phyloP scores from a whole-genome alignment of 768 basidiomycete species.

The Suillus ampliporus region DNA sequence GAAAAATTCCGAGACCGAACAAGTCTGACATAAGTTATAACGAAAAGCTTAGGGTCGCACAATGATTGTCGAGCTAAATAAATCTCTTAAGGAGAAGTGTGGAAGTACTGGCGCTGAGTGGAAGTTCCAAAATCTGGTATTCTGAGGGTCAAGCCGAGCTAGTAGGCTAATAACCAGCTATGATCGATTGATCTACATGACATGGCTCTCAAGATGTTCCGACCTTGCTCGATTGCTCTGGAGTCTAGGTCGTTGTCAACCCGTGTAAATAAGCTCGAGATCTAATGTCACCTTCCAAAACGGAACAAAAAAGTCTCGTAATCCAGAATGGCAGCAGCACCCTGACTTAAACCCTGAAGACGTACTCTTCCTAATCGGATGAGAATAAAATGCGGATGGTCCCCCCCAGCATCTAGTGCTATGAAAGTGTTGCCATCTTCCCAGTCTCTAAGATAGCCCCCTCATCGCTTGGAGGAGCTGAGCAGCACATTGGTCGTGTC shows the following conservation, averaged over 20 bases:
- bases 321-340: conserved; percentile 2
- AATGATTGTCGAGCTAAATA: no score
- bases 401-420: conserved; percentile 2
- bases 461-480: conserved; percentile 14
- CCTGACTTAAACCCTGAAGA: conserved; percentile 27
- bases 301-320: conserved; percentile 21
- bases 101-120: no score
- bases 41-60: background rate
- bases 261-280: background rate
- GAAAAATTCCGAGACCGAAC: background rate
- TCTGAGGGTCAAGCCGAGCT: no score
- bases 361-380: conserved; percentile 23
- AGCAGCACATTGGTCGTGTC: conserved; percentile 16
- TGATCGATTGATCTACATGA: no score
- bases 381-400: conserved; percentile 20
- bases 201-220: background rate
- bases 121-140: no score
- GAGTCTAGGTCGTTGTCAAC: background rate
- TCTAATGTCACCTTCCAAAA: conserved; percentile 12
- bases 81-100: no score
- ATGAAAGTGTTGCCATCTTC: conserved; percentile 11
- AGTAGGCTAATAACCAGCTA: no score
- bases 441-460: conserved; percentile 12
- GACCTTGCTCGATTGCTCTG: background rate
- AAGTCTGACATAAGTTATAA: background rate